Evolutionary conservation across 2,329 filamentous ascomycete genomes (phyloP).

Genomic region (Calonectria pseudoturangicola): DNA sequence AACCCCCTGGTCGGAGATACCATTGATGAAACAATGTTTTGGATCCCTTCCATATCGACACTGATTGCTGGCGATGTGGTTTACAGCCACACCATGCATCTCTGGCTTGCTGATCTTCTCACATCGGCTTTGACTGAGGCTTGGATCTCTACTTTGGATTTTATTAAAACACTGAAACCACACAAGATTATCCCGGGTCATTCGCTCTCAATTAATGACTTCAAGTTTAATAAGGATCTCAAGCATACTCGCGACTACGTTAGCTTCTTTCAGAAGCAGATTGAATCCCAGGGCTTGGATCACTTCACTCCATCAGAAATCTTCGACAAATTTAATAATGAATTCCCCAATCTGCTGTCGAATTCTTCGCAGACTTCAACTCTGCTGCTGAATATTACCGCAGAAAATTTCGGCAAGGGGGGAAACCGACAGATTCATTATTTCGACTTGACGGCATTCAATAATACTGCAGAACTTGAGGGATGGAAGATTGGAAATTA

Average conservation of each 20-base stretch:
- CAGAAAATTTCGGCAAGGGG: conserved; percentile 34
- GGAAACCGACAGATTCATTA: conserved; percentile 32
- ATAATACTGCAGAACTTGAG: conserved; percentile 21
- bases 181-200: conserved; percentile 34
- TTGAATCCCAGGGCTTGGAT: conserved; percentile 34
- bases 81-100: conserved; percentile 38
- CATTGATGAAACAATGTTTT: conserved; percentile 42
- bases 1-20: conserved; percentile 40
- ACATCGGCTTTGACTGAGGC: conserved; percentile 27
- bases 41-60: conserved; percentile 40
- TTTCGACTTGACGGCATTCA: conserved; percentile 25
- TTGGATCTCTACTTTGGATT: conserved; percentile 39
- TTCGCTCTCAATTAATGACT: conserved; percentile 16
- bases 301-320: conserved; percentile 36
- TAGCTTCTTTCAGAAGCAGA: conserved; percentile 32
- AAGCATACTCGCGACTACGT: conserved; percentile 36
- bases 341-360: conserved; percentile 29
- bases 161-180: conserved; percentile 28
- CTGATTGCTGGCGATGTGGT: conserved; percentile 42
- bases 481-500: conserved; percentile 28
- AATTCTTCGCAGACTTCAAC: conserved; percentile 24
- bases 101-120: conserved; percentile 41
- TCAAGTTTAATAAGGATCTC: conserved; percentile 7
- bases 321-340: conserved; percentile 13
- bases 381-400: conserved; percentile 31